These are phyloP conservation scores for Climacium dendroides DNA, from an alignment of 225 moss, liverwort and hornwort species.

Conservation along the genomic window DNA sequence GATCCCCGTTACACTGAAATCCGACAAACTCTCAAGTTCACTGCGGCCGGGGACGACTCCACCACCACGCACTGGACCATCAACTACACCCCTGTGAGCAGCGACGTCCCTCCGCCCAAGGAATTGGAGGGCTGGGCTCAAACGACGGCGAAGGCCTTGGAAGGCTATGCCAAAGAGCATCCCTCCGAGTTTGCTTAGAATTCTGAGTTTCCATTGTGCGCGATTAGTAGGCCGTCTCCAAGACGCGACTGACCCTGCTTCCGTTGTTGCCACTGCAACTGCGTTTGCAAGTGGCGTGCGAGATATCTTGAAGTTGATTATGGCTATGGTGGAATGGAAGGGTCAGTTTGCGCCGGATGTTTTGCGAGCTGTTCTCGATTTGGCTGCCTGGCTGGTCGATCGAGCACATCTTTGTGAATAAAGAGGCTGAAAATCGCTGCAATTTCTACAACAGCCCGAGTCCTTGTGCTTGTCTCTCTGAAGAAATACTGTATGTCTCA, in stretches of 20 bases:
- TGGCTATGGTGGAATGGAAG: neutral
- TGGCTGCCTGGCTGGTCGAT: neutral
- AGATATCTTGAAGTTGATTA: too few relatives aligned
- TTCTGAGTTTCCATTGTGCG: neutral
- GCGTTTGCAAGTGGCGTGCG: neutral
- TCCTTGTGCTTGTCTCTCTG: neutral
- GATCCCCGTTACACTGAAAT: slow-evolving; percentile 10
- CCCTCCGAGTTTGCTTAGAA: slow-evolving; percentile 1
- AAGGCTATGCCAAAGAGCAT: neutral
- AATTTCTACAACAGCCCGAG: neutral
- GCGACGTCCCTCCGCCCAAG: neutral
- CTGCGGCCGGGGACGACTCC: neutral
- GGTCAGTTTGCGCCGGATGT: neutral
- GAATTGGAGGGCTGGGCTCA: neutral
- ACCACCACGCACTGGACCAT: neutral
- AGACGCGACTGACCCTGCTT: neutral
- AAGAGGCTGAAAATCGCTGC: neutral
- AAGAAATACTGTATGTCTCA: too few relatives aligned
- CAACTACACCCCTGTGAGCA: slow-evolving; percentile 14
- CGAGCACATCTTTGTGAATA: neutral
- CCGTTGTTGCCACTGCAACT: neutral
- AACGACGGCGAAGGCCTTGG: neutral
- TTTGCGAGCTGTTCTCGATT: neutral
- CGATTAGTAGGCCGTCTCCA: neutral
- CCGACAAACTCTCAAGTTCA: neutral